Evolutionary conservation across 805 yeast genomes (phyloP).

Genomic region (Candida taoyuanica): DNA sequence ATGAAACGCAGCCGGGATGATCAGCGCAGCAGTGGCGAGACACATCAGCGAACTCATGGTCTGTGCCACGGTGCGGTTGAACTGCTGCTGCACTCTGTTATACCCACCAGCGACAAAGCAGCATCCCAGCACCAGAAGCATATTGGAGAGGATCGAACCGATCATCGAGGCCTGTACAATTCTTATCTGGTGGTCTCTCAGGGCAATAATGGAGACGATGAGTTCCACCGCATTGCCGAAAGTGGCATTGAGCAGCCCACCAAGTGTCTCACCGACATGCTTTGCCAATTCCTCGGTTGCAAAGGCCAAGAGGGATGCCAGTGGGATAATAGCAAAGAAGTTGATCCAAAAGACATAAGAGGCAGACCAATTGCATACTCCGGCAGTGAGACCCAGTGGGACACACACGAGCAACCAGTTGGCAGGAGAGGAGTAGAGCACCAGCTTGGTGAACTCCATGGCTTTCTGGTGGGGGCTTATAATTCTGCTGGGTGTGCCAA

Average conservation of each 20-base stretch:
- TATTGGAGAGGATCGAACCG: constrained; percentile 86
- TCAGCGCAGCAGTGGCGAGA: constrained; percentile 78
- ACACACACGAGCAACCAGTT: constrained; percentile 76
- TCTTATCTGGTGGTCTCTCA: constrained; percentile 78
- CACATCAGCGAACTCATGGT: constrained; percentile 95
- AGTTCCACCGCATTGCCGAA: constrained; percentile 98
- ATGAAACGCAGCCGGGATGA: constrained; percentile 95
- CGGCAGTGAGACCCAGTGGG: constrained; percentile 85
- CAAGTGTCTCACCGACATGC: constrained; percentile 85
- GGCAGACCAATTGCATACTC: constrained; percentile 49
- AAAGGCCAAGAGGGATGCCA: constrained; percentile 84
- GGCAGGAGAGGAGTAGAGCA: constrained; percentile 58
- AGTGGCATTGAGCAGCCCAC: constrained; percentile 93
- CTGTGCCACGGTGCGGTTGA: constrained; percentile 96
- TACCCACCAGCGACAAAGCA: constrained; percentile 92
- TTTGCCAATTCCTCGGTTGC: constrained; percentile 92
- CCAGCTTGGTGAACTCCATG: constrained; percentile 26
- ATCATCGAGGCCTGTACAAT: constrained; percentile 97
- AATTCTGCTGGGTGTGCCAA: constrained; percentile 5
- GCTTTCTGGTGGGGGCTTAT: constrained; percentile 7
- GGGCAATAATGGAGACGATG: constrained; percentile 88
- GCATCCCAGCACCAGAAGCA: constrained; percentile 89
- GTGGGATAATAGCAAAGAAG: constrained; percentile 86
- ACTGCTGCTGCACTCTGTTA: constrained; percentile 77
- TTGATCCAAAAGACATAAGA: constrained; percentile 62